Evolutionary conservation across 176 grass and related monocot genomes (phyloP).

Genomic region (Panicum miliaceum): DNA sequence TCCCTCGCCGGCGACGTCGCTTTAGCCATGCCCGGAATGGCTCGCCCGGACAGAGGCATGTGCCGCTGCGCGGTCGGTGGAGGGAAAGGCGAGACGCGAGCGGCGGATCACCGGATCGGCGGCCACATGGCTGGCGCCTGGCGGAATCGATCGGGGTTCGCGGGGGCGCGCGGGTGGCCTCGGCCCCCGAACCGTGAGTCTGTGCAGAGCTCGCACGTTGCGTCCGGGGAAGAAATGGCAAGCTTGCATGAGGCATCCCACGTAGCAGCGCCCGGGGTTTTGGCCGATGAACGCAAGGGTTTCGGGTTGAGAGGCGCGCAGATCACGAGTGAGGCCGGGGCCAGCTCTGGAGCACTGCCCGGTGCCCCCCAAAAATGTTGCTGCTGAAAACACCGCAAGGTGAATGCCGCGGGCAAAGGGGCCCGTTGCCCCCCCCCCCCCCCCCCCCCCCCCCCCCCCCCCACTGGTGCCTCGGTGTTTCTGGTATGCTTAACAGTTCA

Average conservation of each 20-base stretch:
- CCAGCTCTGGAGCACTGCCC: background rate
- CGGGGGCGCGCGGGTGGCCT: background rate
- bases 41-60: background rate
- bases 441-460: too few species aligned
- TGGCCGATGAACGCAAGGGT: background rate
- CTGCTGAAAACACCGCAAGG: background rate
- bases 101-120: background rate
- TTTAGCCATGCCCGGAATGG: slow-evolving; percentile 10
- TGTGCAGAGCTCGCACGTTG: background rate
- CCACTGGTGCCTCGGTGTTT: too few species aligned
- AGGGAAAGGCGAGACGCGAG: background rate
- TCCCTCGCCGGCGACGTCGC: slow-evolving; percentile 11
- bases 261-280: background rate
- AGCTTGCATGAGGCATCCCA: background rate
- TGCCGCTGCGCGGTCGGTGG: background rate
- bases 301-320: background rate
- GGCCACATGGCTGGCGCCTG: background rate
- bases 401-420: too few species aligned
- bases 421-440: too few species aligned
- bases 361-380: background rate
- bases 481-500: too few species aligned
- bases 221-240: background rate
- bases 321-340: background rate
- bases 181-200: background rate
- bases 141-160: background rate